These are phyloP conservation scores for Tagetes erecta DNA, from an alignment of 129 eudicot species.

Conservation along the genomic window DNA sequence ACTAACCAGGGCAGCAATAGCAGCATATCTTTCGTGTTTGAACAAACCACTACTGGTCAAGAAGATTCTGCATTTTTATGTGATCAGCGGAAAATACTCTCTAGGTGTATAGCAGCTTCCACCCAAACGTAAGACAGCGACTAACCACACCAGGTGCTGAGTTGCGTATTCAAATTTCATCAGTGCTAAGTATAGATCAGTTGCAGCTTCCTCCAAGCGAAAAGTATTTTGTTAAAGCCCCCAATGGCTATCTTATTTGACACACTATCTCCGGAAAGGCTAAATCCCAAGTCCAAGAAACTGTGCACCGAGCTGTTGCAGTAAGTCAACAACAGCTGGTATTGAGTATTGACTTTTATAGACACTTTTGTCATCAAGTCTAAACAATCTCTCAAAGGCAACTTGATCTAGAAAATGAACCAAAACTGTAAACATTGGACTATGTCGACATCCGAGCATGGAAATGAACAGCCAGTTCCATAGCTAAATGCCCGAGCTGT, in stretches of 20 bases:
- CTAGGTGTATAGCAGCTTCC: constrained; percentile 93
- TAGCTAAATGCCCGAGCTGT: constrained; percentile 80
- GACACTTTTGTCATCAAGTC: constrained; percentile 84
- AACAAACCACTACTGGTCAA: constrained; percentile 71
- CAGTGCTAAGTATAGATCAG: constrained; percentile 80
- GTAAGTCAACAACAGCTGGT: constrained; percentile 86
- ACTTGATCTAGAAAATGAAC: constrained; percentile 82
- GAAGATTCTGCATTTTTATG: constrained; percentile 80
- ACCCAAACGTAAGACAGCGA: constrained; percentile 86
- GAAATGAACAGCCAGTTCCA: constrained; percentile 78
- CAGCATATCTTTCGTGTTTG: constrained; percentile 86
- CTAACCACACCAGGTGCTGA: constrained; percentile 84
- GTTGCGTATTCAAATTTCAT: constrained; percentile 80
- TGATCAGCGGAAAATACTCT: constrained; percentile 89
- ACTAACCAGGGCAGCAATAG: constrained; percentile 83
- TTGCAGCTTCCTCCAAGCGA: constrained; percentile 94
- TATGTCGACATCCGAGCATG: constrained; percentile 72
- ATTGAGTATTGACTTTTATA: constrained; percentile 93
- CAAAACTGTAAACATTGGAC: constrained; percentile 64
- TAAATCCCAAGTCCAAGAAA: constrained; percentile 82
- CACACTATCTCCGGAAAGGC: constrained; percentile 65
- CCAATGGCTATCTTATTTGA: constrained; percentile 82
- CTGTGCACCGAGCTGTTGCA: constrained; percentile 93
- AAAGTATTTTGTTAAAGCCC: constrained; percentile 81
- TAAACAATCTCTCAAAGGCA: constrained; percentile 78